Evolutionary conservation across 371 early-diverging fungal genomes (phyloP).

Genomic region (Thermomucor indicae-seudaticae): DNA sequence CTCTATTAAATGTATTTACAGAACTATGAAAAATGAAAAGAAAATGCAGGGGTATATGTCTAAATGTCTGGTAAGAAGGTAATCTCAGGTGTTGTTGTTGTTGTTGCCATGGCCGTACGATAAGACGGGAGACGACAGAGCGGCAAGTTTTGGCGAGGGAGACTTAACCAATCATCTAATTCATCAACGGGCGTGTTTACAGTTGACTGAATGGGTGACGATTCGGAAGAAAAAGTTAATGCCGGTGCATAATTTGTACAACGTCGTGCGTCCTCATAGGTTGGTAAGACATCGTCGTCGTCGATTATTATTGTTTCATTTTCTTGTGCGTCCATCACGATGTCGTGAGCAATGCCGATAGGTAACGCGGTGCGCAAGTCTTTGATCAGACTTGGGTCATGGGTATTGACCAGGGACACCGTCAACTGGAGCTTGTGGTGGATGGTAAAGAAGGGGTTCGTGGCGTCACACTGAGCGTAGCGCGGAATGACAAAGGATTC

Average conservation of each 20-base stretch:
- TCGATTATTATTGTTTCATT: not conserved
- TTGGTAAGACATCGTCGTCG: slow-evolving; percentile 1
- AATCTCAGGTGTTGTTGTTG: slow-evolving; percentile 1
- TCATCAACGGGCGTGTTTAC: slow-evolving; percentile 3
- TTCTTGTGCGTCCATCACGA: not conserved
- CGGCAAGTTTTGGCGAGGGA: not conserved
- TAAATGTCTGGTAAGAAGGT: too few relatives aligned
- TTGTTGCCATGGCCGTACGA: slow-evolving; percentile 6
- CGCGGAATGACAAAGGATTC: slow-evolving; percentile 24
- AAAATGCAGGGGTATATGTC: too few relatives aligned
- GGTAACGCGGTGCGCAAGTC: slow-evolving; percentile 34
- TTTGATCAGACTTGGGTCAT: not conserved
- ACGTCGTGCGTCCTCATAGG: slow-evolving; percentile 6
- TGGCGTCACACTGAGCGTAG: slow-evolving; percentile 23
- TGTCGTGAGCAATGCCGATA: slow-evolving; percentile 13
- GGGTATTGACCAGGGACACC: slow-evolving; percentile 23
- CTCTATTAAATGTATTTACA: too few relatives aligned
- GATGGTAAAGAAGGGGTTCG: slow-evolving; percentile 22
- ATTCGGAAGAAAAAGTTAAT: not conserved
- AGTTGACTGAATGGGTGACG: not conserved
- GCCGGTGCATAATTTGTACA: slow-evolving; percentile 1
- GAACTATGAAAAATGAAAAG: too few relatives aligned
- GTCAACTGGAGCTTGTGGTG: slow-evolving; percentile 35
- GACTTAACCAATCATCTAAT: slow-evolving; percentile 2
- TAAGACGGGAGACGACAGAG: slow-evolving; percentile 10